These are phyloP conservation scores for Alternaria novae-zelandiae DNA, from an alignment of 2,329 filamentous ascomycete genomes.

Conservation along the genomic window DNA sequence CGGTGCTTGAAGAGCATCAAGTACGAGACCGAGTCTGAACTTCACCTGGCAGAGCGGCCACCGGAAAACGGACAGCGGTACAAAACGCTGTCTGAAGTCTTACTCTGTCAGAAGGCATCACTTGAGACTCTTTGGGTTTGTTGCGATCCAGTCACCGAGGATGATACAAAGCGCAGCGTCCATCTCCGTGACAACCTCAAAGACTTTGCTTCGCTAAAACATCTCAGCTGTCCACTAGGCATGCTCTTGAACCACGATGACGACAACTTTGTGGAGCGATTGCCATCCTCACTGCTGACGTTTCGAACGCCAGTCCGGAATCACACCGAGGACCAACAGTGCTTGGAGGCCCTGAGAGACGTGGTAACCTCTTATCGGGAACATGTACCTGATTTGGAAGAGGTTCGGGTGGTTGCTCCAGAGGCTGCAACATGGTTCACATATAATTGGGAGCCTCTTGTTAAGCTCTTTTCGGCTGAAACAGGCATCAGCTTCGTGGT, in stretches of 20 bases:
- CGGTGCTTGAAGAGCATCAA: slow-evolving; percentile 21
- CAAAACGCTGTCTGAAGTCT: slow-evolving; percentile 5
- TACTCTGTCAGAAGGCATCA: slow-evolving; percentile 16
- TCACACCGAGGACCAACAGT: slow-evolving; percentile 5
- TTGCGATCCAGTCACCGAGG: slow-evolving; percentile 5
- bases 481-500: slow-evolving; percentile 13
- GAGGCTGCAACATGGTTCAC: background rate
- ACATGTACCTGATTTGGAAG: slow-evolving; percentile 11
- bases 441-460: slow-evolving; percentile 21
- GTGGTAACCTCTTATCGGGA: slow-evolving; percentile 11
- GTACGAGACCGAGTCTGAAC: slow-evolving; percentile 11
- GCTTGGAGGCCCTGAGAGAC: slow-evolving; percentile 19
- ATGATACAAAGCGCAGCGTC: background rate
- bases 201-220: slow-evolving; percentile 14
- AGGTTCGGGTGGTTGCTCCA: slow-evolving; percentile 12
- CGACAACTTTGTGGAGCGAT: slow-evolving; percentile 13
- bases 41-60: slow-evolving; percentile 3
- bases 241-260: slow-evolving; percentile 6
- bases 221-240: slow-evolving; percentile 20
- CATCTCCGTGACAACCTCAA: slow-evolving; percentile 13
- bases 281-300: slow-evolving; percentile 20
- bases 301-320: slow-evolving; percentile 11
- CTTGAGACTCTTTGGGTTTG: slow-evolving; percentile 18
- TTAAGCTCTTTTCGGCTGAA: slow-evolving; percentile 2
- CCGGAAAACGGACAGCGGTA: background rate